Base-by-base conservation (phyloP, 2,329 filamentous ascomycete genomes). In the Macrophomina tecta region DNA sequence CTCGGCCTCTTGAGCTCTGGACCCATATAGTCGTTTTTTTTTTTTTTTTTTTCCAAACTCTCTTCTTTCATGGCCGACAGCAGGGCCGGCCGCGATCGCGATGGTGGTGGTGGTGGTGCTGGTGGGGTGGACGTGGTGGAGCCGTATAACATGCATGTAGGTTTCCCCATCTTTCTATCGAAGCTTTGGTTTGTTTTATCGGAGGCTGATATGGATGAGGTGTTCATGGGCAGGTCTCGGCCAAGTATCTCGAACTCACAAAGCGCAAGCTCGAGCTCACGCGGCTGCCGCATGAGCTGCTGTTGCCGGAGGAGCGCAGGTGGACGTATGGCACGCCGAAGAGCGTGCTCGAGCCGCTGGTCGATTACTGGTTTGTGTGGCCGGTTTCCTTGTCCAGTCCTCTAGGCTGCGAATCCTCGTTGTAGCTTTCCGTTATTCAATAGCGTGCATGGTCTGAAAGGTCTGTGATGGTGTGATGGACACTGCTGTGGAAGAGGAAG, bases 251-350 rank as follows among this genome's bases (percentile, higher is more conserved):
- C 1, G 85, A 90, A 53, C 81, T 91, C 68, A 91, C 89, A 5
- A 84, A 81, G 73, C 85, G 87, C 74, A 92, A 91, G 75, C 82
- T 91, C 9, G 87, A 90, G 72, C 81, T 91, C 53, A 88, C 88
- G 28, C 82, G 89, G 67, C 77, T 91, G 36, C 89, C 89, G 48
- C 86, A 87, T 71, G 87, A 90, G 70, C 73, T 82, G 2, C 77
- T 81, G 7, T 74, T 84, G 8, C 79, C 83, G 2, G 82, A 79
- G 67, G 82, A 82, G 38, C 77, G 80, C 52, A 80, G 83, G 69
- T 87, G 85, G 85, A 86, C 85, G 78, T 73, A 77, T 23, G 80
- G 80, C 0, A 84, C 87, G 68, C 86, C 87, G 1, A 90, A 90
- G 73, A 77, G 82, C 34, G 82, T 85, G 52, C 80, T 91, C 64